Evolutionary conservation across 495 filamentous ascomycete species (phyloP), one percentile per base, ranked within the genome.

Genomic region (Stereocaulon alpinum): DNA sequence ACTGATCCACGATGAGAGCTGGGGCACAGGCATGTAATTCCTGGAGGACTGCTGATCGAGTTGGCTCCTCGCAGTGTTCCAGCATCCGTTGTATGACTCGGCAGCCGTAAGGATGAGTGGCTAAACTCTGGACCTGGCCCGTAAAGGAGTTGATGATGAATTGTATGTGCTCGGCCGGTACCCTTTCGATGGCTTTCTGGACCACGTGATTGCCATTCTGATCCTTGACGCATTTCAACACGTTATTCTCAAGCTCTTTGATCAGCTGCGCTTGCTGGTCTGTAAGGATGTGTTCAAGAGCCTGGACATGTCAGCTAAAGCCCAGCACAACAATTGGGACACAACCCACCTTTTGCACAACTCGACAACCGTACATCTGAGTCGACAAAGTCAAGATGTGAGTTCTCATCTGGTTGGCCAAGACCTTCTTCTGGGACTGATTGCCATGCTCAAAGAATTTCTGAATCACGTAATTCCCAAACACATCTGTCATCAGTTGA

Each of bases 391-490:
- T 77, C 43, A 88, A 71, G 12, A 97, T 83, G 66, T 91, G 87
- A 0, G 84, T 84, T 66, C 88, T 88, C 91, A 98, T 96, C 64
- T 85, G 80, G 53, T 82, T 82, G 4, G 89, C 92, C 44, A 98
- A 69, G 3, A 86, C 77, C 70, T 86, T 90, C 73, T 98, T 98
- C 70, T 97, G 94, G 7, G 82, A 77, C 69, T 96, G 92, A 62
- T 91, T 95, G 34, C 94, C 94, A 67, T 97, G 90, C 72, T 97
- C 92, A 64, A 96, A 97, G 62, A 97, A 83, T 69, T 96, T 97
- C 66, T 98, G 93, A 24, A 97, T 93, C 40, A 98, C 93, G 67
- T 97, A 98, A 71, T 98, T 98, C 18, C 93, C 93, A 68, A 96
- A 97, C 15, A 96, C 86, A 68, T 97, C 94, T 12, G 86, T 92